Evolutionary conservation across 345 rosid genomes (phyloP).

Genomic region (Hibiscus mutabilis): DNA sequence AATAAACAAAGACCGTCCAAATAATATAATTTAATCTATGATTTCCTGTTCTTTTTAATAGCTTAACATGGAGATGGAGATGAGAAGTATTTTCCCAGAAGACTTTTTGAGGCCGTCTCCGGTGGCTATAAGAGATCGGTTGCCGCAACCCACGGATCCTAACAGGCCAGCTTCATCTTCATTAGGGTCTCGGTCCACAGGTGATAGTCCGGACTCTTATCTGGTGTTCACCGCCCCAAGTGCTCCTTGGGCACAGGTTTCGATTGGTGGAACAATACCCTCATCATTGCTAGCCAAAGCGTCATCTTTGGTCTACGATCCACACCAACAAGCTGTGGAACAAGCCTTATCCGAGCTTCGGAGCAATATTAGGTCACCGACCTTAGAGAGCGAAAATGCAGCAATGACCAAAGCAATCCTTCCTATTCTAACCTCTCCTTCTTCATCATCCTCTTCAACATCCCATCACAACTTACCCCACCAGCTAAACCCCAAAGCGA

Average conservation of each 20-base stretch:
- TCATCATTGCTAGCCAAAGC: constrained; percentile 18
- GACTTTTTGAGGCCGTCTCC: constrained; percentile 34
- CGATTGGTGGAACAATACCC: constrained; percentile 8
- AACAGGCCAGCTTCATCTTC: constrained; percentile 54
- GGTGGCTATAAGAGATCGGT: background rate
- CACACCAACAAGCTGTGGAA: constrained; percentile 38
- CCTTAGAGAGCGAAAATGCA: constrained; percentile 37
- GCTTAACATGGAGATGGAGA: constrained; percentile 48
- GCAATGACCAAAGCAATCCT: constrained; percentile 62
- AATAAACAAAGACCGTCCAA: too few species aligned
- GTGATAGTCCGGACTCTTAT: constrained; percentile 55
- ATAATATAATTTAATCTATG: too few species aligned
- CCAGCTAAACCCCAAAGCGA: constrained; percentile 7
- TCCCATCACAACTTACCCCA: constrained; percentile 20
- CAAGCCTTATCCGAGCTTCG: constrained; percentile 22
- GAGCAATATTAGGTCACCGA: constrained; percentile 26
- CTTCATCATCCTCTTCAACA: constrained; percentile 45
- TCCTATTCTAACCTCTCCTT: constrained; percentile 48
- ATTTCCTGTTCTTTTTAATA: constrained; percentile 19
- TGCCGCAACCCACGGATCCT: constrained; percentile 24
- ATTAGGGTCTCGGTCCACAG: constrained; percentile 40
- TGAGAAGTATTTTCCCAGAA: constrained; percentile 46
- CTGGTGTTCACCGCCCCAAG: constrained; percentile 38
- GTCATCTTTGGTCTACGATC: constrained; percentile 5
- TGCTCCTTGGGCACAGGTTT: constrained; percentile 22